These are phyloP conservation scores for Glycyrrhiza uralensis DNA, from an alignment of 306 rosid species.

Conservation along the genomic window DNA sequence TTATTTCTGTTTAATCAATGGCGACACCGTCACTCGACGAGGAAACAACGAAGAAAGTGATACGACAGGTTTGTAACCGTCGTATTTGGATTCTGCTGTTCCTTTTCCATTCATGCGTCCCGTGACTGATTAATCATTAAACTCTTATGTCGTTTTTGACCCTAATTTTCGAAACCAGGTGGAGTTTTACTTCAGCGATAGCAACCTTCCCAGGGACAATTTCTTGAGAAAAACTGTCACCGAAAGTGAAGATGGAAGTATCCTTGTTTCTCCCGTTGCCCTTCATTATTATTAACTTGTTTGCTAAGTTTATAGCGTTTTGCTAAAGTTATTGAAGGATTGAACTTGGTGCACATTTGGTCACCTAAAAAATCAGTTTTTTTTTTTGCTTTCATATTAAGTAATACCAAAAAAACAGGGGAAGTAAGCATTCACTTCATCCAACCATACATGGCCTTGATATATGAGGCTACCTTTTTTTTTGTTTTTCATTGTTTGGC, in stretches of 20 bases:
- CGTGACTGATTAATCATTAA: neutral
- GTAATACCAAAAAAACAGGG: too few relatives aligned
- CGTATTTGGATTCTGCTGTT: neutral
- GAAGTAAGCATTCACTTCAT: neutral
- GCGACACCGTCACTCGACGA: conserved; percentile 58
- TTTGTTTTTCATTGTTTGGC: conserved; percentile 28
- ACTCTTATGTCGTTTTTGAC: neutral
- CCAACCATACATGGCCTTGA: neutral
- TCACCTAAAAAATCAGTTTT: neutral
- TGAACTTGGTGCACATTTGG: neutral
- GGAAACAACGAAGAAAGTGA: conserved; percentile 67
- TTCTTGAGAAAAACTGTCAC: conserved; percentile 17
- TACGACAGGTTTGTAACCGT: conserved; percentile 59
- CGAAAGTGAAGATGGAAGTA: conserved; percentile 33
- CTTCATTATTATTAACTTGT: neutral
- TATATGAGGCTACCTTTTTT: neutral
- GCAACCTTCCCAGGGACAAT: conserved; percentile 23
- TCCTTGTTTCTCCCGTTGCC: neutral
- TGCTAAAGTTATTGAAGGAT: neutral
- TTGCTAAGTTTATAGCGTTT: neutral
- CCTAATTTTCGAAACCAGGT: neutral
- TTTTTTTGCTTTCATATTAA: neutral
- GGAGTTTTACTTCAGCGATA: conserved; percentile 35
- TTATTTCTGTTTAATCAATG: conserved; percentile 32
- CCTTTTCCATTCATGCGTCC: neutral